These are phyloP conservation scores for Talaromyces islandicus DNA, from an alignment of 2,329 filamentous ascomycete species.

Conservation along the genomic window DNA sequence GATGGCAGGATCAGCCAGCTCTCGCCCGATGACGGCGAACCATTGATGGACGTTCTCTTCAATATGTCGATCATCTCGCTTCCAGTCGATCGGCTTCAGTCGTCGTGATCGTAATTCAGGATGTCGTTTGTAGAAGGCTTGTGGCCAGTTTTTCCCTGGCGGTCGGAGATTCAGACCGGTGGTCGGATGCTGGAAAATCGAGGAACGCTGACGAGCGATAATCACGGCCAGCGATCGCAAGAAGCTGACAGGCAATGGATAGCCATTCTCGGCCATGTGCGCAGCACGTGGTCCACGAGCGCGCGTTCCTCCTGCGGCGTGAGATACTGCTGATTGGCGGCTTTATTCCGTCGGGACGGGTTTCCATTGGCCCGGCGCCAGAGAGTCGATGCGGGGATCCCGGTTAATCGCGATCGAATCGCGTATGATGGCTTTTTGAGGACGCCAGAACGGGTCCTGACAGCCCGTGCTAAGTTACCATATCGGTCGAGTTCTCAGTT, in stretches of 20 bases:
- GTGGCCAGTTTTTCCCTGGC: not conserved
- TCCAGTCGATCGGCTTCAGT: constrained; percentile 10
- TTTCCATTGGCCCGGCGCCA: not conserved
- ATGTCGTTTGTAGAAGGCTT: not conserved
- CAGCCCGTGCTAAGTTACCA: too few species aligned
- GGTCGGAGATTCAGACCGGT: not conserved
- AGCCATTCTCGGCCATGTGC: not conserved
- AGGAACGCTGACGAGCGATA: not conserved
- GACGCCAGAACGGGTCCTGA: too few species aligned
- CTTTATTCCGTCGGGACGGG: not conserved
- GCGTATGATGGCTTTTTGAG: too few species aligned
- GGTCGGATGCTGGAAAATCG: not conserved
- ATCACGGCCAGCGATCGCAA: not conserved
- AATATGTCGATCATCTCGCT: too few species aligned
- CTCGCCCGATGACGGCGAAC: too few species aligned
- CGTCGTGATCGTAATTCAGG: not conserved
- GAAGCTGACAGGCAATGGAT: not conserved
- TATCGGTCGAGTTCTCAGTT: too few species aligned
- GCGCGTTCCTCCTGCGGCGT: not conserved
- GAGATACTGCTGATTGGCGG: not conserved
- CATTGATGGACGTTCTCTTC: too few species aligned
- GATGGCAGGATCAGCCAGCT: too few species aligned
- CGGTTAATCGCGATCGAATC: not conserved
- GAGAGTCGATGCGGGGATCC: not conserved
- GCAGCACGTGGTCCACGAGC: not conserved